Conservation (phyloP, 2,329 filamentous ascomycete genomes). For the Gyromitra esculenta region DNA sequence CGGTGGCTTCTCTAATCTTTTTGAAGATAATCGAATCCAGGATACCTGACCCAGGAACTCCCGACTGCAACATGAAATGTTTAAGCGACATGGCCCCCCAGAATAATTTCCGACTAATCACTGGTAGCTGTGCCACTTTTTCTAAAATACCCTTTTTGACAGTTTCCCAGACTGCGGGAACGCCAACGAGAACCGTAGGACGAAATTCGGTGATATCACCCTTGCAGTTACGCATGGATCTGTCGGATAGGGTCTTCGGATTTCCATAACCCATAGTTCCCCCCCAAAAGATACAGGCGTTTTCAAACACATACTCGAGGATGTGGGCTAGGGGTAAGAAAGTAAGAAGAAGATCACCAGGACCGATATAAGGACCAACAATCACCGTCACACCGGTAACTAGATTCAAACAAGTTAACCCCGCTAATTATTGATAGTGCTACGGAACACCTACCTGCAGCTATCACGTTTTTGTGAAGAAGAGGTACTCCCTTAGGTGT, state of each 20-base stretch:
- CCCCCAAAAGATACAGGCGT: slow-evolving; percentile 86
- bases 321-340: slow-evolving; percentile 97
- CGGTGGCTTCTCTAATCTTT: slow-evolving; percentile 89
- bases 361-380: slow-evolving; percentile 79
- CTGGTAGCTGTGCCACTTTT: slow-evolving; percentile 76
- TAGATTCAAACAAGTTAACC: slow-evolving; percentile 58
- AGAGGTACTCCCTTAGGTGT: slow-evolving; percentile 88
- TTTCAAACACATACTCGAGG: slow-evolving; percentile 95
- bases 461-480: slow-evolving; percentile 80
- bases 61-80: slow-evolving; percentile 67
- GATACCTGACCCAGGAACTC: slow-evolving; percentile 73
- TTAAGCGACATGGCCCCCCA: slow-evolving; percentile 72
- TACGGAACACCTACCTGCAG: slow-evolving; percentile 70
- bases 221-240: slow-evolving; percentile 85
- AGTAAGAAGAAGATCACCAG: slow-evolving; percentile 81
- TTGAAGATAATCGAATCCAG: slow-evolving; percentile 88
- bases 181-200: slow-evolving; percentile 90
- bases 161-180: slow-evolving; percentile 96
- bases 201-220: slow-evolving; percentile 93
- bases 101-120: slow-evolving; percentile 80
- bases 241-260: slow-evolving; percentile 85
- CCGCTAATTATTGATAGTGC: slow-evolving; percentile 45
- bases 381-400: slow-evolving; percentile 82
- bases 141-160: slow-evolving; percentile 91
- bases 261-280: slow-evolving; percentile 94